Base-by-base conservation (phyloP, 164 flowering plant genomes). In the Echeveria elegans region DNA sequence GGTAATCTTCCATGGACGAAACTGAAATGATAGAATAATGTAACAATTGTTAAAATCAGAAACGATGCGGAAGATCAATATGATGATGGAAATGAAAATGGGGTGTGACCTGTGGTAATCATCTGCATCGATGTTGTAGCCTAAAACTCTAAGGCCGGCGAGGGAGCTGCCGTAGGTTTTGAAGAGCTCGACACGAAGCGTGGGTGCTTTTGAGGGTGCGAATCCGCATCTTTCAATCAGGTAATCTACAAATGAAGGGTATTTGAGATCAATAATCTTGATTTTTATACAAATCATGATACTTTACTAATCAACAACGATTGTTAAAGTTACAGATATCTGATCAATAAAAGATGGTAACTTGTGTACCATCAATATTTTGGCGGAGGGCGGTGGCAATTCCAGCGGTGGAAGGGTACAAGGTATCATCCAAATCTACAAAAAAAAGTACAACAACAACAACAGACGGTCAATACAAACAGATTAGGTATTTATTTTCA, bases 1-100 rank as follows among this genome's bases (percentile, higher is more conserved):
- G 98, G 98, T 72, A 92, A 75, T 71, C 86, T 83, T 67, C 98
- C 98, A 86, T 92, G 98, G 70, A 92, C 96, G 86, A 79, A 82
- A 78, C 96, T 89, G 81, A 21, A 24, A 32, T 34, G 0, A 21
- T 34, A 34, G 43, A 47, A 5, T 58, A 52, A 9, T 18, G 26
- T 23, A 63, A 56, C 9, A 69, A 30, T 26, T 7, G 66, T 24
- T 32, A 10, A 5, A 34, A 60, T 32, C 12, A 66, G 31, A 15
- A 24, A 8, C 10, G 21, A 31, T 11, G 12, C 16, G 21, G 34
- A 12, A 6, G 14, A 31, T 47, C 10, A n/a, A 16, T 9, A 50
- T 50, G n/a, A 5, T 47, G 29, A 21, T 66, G 43, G 40, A 11
- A 12, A 23, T 23, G 24, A 29, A 18, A n/a, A n/a, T n/a, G n/a